Base-by-base conservation (phyloP, 1,139 yeast genomes). In the Debaryomyces sp. region DNA sequence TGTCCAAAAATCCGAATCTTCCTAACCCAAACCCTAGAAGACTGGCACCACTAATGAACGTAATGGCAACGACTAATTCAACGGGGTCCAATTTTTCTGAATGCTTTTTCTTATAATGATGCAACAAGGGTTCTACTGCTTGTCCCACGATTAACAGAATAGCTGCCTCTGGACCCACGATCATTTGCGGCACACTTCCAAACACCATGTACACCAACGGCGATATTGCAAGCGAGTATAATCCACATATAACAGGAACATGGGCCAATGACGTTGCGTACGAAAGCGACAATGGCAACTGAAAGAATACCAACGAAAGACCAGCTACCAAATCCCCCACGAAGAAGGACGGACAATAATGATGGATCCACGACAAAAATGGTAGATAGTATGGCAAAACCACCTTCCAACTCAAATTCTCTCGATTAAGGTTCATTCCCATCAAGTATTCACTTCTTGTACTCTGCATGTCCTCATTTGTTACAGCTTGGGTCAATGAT, bases 141-240 rank as follows among this genome's bases (percentile, higher is more conserved):
- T 90, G 96, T 3, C 98, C 98, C 2, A 94, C 89, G 38, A 94
- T 87, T 62, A 94, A 75, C 1, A 96, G 88, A 26, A 92, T 87
- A 1, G 98, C 96, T 7, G 94, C 95, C 62, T 94, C 99, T 0
- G 99, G 99, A 0, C 98, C 98, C 6, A 92, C 96, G 47, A 92
- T 87, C 96, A 94, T 89, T 61, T 88, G 96, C 0, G 98, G 98
- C 1, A 91, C 97, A 22, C 96, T 85, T 0, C 99, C 98, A 61
- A 92, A 80, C 1, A 92, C 56, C 46, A 89, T 77, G 63, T 94
- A 94, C 4, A 94, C 77, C 43, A 92, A 71, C 0, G 98, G 98
- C 0, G 96, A 85, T 4, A 92, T 71, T 0, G 91, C 92, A 47
- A 92, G 73, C 0, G 96, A 92, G 55, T 85, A 80, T 9, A 94